phyloP scores from a whole-genome alignment of 305 asterid genomes.

The Fraxinus sp. region DNA sequence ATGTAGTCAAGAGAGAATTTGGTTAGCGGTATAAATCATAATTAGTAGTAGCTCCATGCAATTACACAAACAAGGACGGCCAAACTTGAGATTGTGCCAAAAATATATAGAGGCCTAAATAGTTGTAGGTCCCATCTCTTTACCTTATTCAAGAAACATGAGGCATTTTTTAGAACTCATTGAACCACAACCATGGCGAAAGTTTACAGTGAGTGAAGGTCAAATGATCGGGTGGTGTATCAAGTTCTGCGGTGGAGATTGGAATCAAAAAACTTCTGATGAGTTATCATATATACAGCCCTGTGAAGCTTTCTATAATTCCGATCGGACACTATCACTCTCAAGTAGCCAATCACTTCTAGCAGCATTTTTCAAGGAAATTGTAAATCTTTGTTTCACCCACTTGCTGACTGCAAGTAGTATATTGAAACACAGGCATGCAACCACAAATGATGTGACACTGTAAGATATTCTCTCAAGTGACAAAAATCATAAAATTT shows the following conservation, averaged over 20 bases:
- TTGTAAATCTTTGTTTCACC: not conserved
- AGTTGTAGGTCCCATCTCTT: not conserved
- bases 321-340: not conserved
- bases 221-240: not conserved
- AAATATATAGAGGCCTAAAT: not conserved
- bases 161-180: not conserved
- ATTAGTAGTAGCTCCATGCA: not conserved
- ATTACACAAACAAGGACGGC: not conserved
- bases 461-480: not conserved
- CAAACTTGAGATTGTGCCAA: not conserved
- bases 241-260: not conserved
- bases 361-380: not conserved
- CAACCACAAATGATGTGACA: not conserved
- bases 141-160: not conserved
- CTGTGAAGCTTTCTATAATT: constrained; percentile 1
- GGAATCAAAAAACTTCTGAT: not conserved
- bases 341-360: not conserved
- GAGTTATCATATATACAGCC: not conserved
- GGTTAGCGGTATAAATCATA: not conserved
- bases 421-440: not conserved
- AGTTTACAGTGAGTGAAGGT: not conserved
- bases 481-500: not conserved
- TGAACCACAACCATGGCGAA: not conserved
- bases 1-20: not conserved
- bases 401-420: constrained; percentile 4